Evolutionary conservation across 768 basidiomycete species (phyloP), one percentile per base, ranked within the genome.

Genomic region (Trametes sanguinea): DNA sequence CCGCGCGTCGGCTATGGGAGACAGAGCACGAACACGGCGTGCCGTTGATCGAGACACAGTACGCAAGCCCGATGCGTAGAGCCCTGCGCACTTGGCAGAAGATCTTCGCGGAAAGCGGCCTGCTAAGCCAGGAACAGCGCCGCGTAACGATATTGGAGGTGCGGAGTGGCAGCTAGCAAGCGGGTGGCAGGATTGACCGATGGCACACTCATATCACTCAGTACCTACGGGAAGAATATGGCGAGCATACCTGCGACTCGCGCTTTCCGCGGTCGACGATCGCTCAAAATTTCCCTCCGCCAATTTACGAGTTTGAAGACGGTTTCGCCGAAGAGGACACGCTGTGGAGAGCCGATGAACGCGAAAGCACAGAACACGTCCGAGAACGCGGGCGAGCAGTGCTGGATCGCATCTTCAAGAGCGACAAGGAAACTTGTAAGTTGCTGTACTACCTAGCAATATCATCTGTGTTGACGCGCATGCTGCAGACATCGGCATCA

Each of bases 181-280:
- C 35, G 35, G 35, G 35, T 6, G 6, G 6, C 6, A 37, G 11
- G 35, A 37, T 6, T 37, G 35, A 37, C 6, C 10, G 27, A 43
- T 29, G 5, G 13, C 17, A 2, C 39, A 29, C 9, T 30, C 40
- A 44, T 7, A 11, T 29, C 14, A 13, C 30, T 11, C 59, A 92
- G 90, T 80, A 87, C 61, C 81, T 84, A 51, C 83, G 89, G 33
- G 90, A 92, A 71, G 79, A 79, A 62, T 82, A 83, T 61, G 84
- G 89, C 0, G 79, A 83, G 1, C 88, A 90, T 61, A 90, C 89
- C 0, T 90, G 88, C 67, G 90, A 92, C 71, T 80, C 82, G 64
- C 82, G 90, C 13, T 76, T 77, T 17, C 76, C 78, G 2, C 76
- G 74, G 35, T 77, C 81, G 0, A 78, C 82, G 56, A 85, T 92